phyloP scores from a whole-genome alignment of 345 rosid species.

The Eucalyptus coolabah region DNA sequence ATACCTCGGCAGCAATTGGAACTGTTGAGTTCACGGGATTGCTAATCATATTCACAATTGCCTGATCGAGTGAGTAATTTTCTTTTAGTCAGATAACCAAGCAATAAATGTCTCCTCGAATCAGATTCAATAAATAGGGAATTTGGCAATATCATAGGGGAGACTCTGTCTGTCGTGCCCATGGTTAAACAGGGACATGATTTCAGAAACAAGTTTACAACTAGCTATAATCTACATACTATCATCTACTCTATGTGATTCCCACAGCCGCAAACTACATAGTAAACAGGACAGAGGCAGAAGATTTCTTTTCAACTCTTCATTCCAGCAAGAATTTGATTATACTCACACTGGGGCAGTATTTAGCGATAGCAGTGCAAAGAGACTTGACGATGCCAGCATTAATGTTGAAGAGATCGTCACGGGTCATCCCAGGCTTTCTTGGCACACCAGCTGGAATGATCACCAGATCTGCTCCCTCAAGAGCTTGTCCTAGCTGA shows the following conservation, averaged over 20 bases:
- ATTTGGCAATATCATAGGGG: not conserved
- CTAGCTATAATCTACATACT: not conserved
- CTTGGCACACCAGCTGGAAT: slow-evolving; percentile 90
- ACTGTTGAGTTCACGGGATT: slow-evolving; percentile 79
- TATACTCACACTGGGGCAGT: slow-evolving; percentile 65
- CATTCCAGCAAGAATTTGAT: not conserved
- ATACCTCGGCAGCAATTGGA: slow-evolving; percentile 75
- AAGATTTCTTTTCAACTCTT: not conserved
- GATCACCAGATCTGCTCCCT: slow-evolving; percentile 66
- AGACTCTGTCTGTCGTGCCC: not conserved
- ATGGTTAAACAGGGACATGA: not conserved
- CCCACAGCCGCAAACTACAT: not conserved
- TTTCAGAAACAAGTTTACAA: not conserved
- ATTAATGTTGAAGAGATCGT: slow-evolving; percentile 87
- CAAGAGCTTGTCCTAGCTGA: slow-evolving; percentile 55
- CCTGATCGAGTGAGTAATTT: slow-evolving; percentile 7
- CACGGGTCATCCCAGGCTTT: slow-evolving; percentile 93
- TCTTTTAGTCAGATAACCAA: not conserved
- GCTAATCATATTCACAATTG: slow-evolving; percentile 58
- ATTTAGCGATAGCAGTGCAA: slow-evolving; percentile 61
- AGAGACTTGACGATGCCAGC: slow-evolving; percentile 78
- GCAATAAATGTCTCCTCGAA: not conserved
- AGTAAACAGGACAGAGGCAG: not conserved
- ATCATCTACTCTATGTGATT: not conserved
- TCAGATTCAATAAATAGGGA: not conserved